These are phyloP conservation scores for Nidularia pulvinata DNA, from an alignment of 768 basidiomycete species.

Conservation along the genomic window DNA sequence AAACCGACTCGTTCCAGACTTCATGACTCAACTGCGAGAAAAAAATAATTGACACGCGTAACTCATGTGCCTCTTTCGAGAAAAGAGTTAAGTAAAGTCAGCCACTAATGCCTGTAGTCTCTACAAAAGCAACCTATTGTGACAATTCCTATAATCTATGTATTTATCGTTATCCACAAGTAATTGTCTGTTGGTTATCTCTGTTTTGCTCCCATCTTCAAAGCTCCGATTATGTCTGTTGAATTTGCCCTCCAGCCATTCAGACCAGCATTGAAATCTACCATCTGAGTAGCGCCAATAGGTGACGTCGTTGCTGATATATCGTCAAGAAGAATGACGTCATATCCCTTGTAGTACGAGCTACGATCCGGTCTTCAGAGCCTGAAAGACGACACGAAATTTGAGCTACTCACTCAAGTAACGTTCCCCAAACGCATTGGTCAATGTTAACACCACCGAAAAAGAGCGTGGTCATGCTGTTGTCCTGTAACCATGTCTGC, in stretches of 20 bases:
- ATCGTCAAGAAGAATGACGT: conserved; percentile 27
- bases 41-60: too few species aligned
- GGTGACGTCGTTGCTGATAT: conserved; percentile 29
- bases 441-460: conserved; percentile 31
- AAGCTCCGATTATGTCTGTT: conserved; percentile 18
- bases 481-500: conserved; percentile 28
- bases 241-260: conserved; percentile 26
- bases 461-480: conserved; percentile 27
- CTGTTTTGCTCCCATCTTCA: conserved; percentile 2
- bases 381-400: not conserved
- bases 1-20: too few species aligned
- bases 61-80: too few species aligned
- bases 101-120: too few species aligned
- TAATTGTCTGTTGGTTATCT: not conserved
- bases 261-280: conserved; percentile 21
- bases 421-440: conserved; percentile 29
- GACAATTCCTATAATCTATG: too few species aligned
- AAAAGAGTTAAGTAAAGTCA: too few species aligned
- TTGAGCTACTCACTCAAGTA: conserved; percentile 17
- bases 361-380: conserved; percentile 4
- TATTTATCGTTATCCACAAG: too few species aligned
- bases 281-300: conserved; percentile 23
- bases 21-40: too few species aligned
- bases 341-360: conserved; percentile 30
- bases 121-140: too few species aligned